Percentiles rank a stretch among this genome's conserved stretches.
These are phyloP conservation scores for Vitis rupestris DNA, from an alignment of 164 flowering plant genomes.

Conservation along the genomic window DNA sequence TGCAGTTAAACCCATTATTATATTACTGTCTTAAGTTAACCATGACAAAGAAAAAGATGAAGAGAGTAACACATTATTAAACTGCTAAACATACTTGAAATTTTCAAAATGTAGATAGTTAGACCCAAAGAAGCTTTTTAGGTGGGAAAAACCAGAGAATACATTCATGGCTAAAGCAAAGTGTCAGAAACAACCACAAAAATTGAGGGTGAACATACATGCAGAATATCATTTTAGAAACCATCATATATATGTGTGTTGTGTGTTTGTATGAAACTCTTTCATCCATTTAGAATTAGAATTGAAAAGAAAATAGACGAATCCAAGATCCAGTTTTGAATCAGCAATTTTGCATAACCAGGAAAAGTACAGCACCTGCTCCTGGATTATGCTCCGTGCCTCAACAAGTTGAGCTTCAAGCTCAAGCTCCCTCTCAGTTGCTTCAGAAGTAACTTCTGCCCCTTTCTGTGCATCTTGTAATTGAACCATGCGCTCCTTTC, in stretches of 20 bases:
- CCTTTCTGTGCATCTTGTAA: constrained; percentile 91
- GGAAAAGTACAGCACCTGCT: constrained; percentile 59
- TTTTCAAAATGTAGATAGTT: neutral
- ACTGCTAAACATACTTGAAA: neutral
- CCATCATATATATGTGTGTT: neutral
- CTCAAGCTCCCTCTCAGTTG: constrained; percentile 95
- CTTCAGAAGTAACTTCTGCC: constrained; percentile 94
- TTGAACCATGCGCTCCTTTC: constrained; percentile 86
- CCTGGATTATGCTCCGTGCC: constrained; percentile 98
- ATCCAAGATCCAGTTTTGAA: neutral
- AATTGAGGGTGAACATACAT: neutral
- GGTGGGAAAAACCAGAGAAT: neutral
- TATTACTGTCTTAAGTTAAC: neutral
- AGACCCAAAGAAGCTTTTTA: neutral
- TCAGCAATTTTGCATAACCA: neutral
- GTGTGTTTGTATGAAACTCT: neutral
- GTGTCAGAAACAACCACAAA: neutral
- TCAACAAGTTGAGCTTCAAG: constrained; percentile 99
- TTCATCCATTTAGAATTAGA: neutral
- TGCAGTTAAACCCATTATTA: constrained; percentile 32
- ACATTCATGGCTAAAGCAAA: neutral
- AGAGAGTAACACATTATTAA: neutral
- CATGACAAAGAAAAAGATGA: neutral
- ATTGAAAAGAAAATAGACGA: neutral
- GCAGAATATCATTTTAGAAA: neutral